Conservation (phyloP, 345 rosid genomes). For the Hibiscus tridactylites region DNA sequence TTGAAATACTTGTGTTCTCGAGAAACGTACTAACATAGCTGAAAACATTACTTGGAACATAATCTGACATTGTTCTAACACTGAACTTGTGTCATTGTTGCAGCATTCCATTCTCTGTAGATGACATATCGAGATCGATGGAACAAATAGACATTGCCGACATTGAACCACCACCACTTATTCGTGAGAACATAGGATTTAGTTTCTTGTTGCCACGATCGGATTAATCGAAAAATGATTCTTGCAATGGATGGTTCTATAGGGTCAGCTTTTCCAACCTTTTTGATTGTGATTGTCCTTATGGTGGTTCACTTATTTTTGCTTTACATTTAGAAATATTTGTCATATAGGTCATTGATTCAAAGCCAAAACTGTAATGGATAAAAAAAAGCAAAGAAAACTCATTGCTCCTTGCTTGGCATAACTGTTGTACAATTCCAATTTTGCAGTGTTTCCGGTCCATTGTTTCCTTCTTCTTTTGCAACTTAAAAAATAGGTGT, state of each 20-base stretch:
- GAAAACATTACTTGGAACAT: no score
- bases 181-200: conserved; percentile 79
- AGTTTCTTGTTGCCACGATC: conserved; percentile 75
- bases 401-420: conserved; percentile 9
- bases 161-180: conserved; percentile 81
- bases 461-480: background rate
- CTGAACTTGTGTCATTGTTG: conserved; percentile 13
- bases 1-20: no score
- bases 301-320: background rate
- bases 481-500: background rate
- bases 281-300: background rate
- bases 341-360: conserved; percentile 16
- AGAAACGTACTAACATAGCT: no score
- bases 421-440: conserved; percentile 20
- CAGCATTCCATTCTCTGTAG: conserved; percentile 97
- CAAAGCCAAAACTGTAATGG: background rate
- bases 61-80: background rate
- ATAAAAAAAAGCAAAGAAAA: background rate
- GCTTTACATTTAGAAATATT: background rate
- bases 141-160: conserved; percentile 80
- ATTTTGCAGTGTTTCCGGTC: background rate
- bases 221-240: conserved; percentile 19
- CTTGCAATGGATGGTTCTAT: background rate
- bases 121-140: conserved; percentile 91
- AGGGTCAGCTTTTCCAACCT: background rate